Evolutionary conservation across 2,329 filamentous ascomycete genomes (phyloP).

Genomic region (Allantophomopsis lycopodina): DNA sequence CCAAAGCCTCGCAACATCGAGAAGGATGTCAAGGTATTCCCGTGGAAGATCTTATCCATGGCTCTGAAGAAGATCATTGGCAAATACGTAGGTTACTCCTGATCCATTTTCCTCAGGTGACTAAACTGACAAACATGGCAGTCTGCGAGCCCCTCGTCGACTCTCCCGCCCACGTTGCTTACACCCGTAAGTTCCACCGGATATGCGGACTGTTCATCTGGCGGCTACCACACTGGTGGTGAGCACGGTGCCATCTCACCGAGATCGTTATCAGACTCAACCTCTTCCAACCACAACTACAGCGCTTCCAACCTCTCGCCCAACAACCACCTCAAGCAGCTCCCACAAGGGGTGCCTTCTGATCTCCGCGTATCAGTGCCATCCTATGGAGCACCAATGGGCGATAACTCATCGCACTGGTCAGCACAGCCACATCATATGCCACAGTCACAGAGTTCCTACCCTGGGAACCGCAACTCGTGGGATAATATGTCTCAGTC

Average conservation of each 20-base stretch:
- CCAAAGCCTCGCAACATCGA: conserved; percentile 97
- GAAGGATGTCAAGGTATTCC: conserved; percentile 98
- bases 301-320: conserved; percentile 11
- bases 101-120: conserved; percentile 3
- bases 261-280: conserved; percentile 14
- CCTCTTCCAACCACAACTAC: conserved; percentile 9
- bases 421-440: conserved; percentile 14
- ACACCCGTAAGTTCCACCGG: conserved; percentile 18
- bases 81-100: conserved; percentile 54
- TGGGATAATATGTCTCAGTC: conserved; percentile 16
- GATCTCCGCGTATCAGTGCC: conserved; percentile 12
- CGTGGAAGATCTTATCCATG: conserved; percentile 78
- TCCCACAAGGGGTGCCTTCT: conserved; percentile 12
- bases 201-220: conserved; percentile 14
- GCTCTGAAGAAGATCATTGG: conserved; percentile 97
- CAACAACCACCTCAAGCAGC: conserved; percentile 11
- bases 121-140: conserved; percentile 3
- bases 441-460: conserved; percentile 7
- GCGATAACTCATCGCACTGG: conserved; percentile 11
- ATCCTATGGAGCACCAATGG: conserved; percentile 11
- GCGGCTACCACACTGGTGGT: conserved; percentile 13
- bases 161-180: conserved; percentile 15
- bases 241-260: conserved; percentile 18
- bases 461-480: conserved; percentile 9
- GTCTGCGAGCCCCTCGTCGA: conserved; percentile 20